These are phyloP conservation scores for Wickerhamomyces xylosicus DNA, from an alignment of 805 yeast genomes.

Conservation along the genomic window DNA sequence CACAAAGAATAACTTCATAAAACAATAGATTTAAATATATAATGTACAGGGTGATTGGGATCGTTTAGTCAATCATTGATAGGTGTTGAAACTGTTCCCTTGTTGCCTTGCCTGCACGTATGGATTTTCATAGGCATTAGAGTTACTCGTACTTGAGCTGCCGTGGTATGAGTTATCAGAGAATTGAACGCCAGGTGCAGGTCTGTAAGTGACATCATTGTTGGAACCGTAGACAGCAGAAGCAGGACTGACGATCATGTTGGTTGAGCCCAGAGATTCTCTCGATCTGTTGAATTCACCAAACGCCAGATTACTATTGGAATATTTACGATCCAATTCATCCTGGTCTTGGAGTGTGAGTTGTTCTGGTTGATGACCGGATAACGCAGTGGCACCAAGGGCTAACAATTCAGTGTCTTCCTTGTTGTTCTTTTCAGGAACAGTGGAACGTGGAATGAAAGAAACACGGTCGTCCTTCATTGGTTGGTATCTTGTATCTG, in stretches of 20 bases:
- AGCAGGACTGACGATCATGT: slow-evolving; percentile 13
- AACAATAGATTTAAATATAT: no score
- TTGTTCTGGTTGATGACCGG: slow-evolving; percentile 20
- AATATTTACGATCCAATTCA: slow-evolving; percentile 6
- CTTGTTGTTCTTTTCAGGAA: slow-evolving; percentile 15
- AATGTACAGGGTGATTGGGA: no score
- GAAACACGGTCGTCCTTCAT: slow-evolving; percentile 94
- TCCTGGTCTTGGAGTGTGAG: slow-evolving; percentile 9
- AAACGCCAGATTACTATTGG: slow-evolving; percentile 7
- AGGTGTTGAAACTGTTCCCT: slow-evolving; percentile 1
- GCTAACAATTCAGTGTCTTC: slow-evolving; percentile 21
- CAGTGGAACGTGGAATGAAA: slow-evolving; percentile 60
- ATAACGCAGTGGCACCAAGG: slow-evolving; percentile 19
- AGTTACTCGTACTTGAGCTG: slow-evolving; percentile 1
- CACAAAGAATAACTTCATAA: no score
- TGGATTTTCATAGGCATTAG: slow-evolving; percentile 15
- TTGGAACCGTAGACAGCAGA: slow-evolving; percentile 13
- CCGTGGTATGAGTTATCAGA: not conserved
- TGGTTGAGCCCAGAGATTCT: slow-evolving; percentile 11
- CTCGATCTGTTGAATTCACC: slow-evolving; percentile 12
- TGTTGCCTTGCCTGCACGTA: slow-evolving; percentile 16
- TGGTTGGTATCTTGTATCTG: slow-evolving; percentile 92
- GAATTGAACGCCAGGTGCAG: slow-evolving; percentile 3
- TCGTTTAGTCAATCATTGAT: not conserved
- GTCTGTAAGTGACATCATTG: not conserved